Base-by-base conservation (phyloP, 352 stramenopile genomes). In the Plasmopara muralis region DNA sequence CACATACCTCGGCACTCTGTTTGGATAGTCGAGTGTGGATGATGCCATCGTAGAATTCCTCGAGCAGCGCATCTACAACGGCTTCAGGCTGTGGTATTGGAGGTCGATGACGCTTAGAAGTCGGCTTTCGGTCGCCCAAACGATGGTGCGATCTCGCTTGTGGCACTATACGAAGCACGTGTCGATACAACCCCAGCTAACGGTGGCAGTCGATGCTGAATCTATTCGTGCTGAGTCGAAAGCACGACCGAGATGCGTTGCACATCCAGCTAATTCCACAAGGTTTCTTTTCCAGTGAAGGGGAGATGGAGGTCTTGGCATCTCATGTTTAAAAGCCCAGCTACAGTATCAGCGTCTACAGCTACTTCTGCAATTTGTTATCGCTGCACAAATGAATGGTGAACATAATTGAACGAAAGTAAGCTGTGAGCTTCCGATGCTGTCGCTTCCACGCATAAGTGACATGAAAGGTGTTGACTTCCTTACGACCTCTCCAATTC, bases 131-230 rank as follows among this genome's bases (percentile, higher is more conserved):
- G 47, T 53, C 25, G 34, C 47, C 0, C 47, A 53, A 37, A 53
- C 47, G 4, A 53, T 45, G 47, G 14, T 50, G 9, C 35, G 43
- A 8, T 53, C 34, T 9, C 35, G 35, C 5, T 25, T 53, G 47
- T 53, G 47, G 33, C 34, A 53, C 18, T 18, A 41, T 16, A 41
- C 37, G 12, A 0, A 41, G 37, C 13, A 41, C 13, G 12, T 41
- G n/a, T 16, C 37, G 4, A 41, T 18, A 8, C 13, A 25, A 3
- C 3, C 3, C 20, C 13, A 6, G 16, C 16, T 5, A 6, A 14
- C 39, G 39, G 30, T 46, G 15, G 41, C 5, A 30, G 13, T 46
- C 41, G 16, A 30, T 30, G n/a, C 18, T 31, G 7, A 46, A 30
- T 33, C 3, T 33, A 9, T 46, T 46, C 4, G 37, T 41, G 37